Evolutionary conservation across 2,329 filamentous ascomycete species (phyloP), one percentile per base, ranked within the genome.

Genomic region (Colletotrichum tabaci): DNA sequence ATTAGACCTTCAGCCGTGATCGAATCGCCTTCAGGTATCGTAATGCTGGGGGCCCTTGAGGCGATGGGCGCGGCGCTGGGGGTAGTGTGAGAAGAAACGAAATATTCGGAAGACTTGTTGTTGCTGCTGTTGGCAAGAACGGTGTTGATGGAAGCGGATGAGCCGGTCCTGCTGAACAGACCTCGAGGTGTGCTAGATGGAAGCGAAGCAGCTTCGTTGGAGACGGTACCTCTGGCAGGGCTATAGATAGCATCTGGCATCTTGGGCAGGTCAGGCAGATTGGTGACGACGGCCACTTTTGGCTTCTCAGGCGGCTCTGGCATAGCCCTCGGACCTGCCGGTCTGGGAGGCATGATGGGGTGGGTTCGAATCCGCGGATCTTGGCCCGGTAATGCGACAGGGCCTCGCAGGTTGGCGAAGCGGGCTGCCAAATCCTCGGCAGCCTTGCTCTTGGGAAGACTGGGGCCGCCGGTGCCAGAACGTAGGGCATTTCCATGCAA

Each of bases 171-270:
- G 65, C 87, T 89, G 61, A 90, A 91, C 77, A 91, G 87, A 73
- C 89, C 90, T 18, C 91, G 86, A 1, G 91, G 87, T 4, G 89
- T 91, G 75, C 88, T 91, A 30, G 91, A 86, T 1, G 92, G 92
- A 3, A 91, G 86, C 50, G 91, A 87, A 10, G 92, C 88, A 30
- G 89, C 87, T 71, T 91, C 90, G 30, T 88, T 89, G 3, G 91
- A 90, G 5, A 92, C 85, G 67, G 90, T 92, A 38, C 93, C 93
- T 44, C 92, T 87, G 1, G 91, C 91, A n/a, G 93, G 93, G 76
- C 91, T 94, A 77, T 95, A 95, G 4, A 93, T 93, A 9, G 93
- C 92, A 76, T 91, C 92, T 1, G 93, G 93, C 56, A 92, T 82
- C 78, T 92, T 93, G 13, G 93, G 93, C 77, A 94, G 83, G 18